Evolutionary conservation across 2,329 filamentous ascomycete species (phyloP).

Genomic region (Tolypocladium pustulatum): DNA sequence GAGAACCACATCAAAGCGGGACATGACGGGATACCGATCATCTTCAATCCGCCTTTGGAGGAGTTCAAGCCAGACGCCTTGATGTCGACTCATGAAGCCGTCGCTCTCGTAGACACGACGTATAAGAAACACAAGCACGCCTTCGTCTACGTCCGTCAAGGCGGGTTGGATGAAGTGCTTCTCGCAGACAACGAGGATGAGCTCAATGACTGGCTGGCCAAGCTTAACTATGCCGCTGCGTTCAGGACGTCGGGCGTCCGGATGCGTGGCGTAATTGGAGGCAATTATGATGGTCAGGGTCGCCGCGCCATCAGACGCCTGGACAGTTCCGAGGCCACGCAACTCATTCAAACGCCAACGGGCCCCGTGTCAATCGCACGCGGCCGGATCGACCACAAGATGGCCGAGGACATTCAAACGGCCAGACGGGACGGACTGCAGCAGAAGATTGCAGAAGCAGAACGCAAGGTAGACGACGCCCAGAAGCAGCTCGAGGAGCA

Average conservation of each 20-base stretch:
- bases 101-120: constrained; percentile 72
- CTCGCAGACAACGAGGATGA: constrained; percentile 84
- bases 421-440: constrained; percentile 76
- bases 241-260: constrained; percentile 87
- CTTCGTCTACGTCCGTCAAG: constrained; percentile 81
- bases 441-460: constrained; percentile 71
- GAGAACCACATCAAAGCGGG: constrained; percentile 72
- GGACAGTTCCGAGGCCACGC: constrained; percentile 49
- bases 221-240: constrained; percentile 91
- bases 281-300: constrained; percentile 74
- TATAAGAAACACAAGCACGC: constrained; percentile 97
- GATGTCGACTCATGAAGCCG: constrained; percentile 87
- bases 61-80: constrained; percentile 90
- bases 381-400: constrained; percentile 65
- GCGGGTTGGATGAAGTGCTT: constrained; percentile 80
- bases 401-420: constrained; percentile 76
- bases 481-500: constrained; percentile 75
- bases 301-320: constrained; percentile 62
- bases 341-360: constrained; percentile 56
- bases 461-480: constrained; percentile 62
- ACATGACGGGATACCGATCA: constrained; percentile 63
- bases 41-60: constrained; percentile 81
- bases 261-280: constrained; percentile 78
- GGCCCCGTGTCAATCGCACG: constrained; percentile 66
- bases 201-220: constrained; percentile 92